Evolutionary conservation across 1,284 basidiomycete species (phyloP), one percentile per base, ranked within the genome.

Genomic region (Puccinia sorghi): DNA sequence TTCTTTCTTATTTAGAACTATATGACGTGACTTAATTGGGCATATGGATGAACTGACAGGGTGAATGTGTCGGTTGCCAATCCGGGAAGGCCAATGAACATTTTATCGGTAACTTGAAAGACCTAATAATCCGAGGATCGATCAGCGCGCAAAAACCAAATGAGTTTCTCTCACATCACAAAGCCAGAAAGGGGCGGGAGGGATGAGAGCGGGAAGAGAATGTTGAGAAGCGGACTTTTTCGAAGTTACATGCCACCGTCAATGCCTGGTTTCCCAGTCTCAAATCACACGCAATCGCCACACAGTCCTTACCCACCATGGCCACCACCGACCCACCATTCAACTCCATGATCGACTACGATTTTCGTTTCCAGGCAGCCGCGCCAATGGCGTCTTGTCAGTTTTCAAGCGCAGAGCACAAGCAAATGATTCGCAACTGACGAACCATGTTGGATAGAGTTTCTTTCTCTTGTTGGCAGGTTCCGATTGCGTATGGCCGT

Each of bases 261-360:
- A 97, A 86, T 13, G 92, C 90, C 85, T 96, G 92, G 83, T 92
- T 92, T 80, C 97, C 97, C 80, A 99, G 87, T 81, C 97, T 90
- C 82, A 97, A 85, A 86, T 99, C 97, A 73, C 91, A 94, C 46
- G 97, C 97, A 86, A 99, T 99, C 79, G 96, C 97, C 80, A 99
- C 97, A 85, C 97, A 99, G 84, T 95, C 93, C 87, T 98, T 98
- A 81, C 97, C 97, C 80, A 92, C 91, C 94, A 99, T 99, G 86
- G 97, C 97, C 86, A 99, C 89, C 83, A 97, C 93, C 86, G 94
- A 97, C 86, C 97, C 97, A 87, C 93, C 93, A 88, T 95, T 95
- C 82, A 90, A 88, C 86, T 93, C 88, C 91, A 75, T 75, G 46
- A 75, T 75, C n/a, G 73, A 75, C 73, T 75, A 48, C 15, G 8